Evolutionary conservation across 2,329 filamentous ascomycete genomes (phyloP).

Genomic region (Aspergillus sp.): DNA sequence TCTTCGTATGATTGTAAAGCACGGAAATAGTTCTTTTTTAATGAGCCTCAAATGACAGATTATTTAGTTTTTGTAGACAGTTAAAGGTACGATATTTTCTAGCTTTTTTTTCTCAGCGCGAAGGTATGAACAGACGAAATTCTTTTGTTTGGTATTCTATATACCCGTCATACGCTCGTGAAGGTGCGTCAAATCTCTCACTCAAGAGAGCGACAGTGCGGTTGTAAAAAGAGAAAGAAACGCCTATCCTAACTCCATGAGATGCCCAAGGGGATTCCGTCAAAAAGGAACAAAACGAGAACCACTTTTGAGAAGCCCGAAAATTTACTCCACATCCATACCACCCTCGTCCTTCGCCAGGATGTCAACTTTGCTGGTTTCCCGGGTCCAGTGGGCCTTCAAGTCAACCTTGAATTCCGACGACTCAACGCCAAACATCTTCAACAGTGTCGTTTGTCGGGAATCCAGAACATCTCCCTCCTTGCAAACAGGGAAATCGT

Average conservation of each 20-base stretch:
- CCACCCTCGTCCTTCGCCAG: slow-evolving; percentile 35
- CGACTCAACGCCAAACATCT: slow-evolving; percentile 87
- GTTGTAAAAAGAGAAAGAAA: slow-evolving; percentile 22
- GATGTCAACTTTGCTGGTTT: slow-evolving; percentile 40
- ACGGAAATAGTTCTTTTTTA: slow-evolving; percentile 14
- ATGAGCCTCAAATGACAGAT: background rate
- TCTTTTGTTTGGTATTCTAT: slow-evolving; percentile 30
- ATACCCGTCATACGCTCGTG: slow-evolving; percentile 34
- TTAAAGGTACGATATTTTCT: background rate
- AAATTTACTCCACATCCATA: slow-evolving; percentile 44
- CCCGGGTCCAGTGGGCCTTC: slow-evolving; percentile 60
- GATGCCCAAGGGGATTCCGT: slow-evolving; percentile 34
- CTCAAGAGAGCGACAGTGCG: slow-evolving; percentile 12
- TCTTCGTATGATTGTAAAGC: slow-evolving; percentile 22
- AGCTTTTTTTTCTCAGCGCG: background rate
- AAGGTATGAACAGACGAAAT: slow-evolving; percentile 18
- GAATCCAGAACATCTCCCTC: slow-evolving; percentile 84
- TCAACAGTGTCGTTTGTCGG: slow-evolving; percentile 87
- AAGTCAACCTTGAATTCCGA: slow-evolving; percentile 86
- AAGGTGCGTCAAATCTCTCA: slow-evolving; percentile 17
- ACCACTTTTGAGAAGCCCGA: slow-evolving; percentile 11
- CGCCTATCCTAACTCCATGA: slow-evolving; percentile 39
- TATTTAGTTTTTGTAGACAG: background rate
- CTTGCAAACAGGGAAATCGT: slow-evolving; percentile 74
- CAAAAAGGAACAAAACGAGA: slow-evolving; percentile 19